phyloP scores from a whole-genome alignment of 202 grass and related monocot species.

The Setaria italica region DNA sequence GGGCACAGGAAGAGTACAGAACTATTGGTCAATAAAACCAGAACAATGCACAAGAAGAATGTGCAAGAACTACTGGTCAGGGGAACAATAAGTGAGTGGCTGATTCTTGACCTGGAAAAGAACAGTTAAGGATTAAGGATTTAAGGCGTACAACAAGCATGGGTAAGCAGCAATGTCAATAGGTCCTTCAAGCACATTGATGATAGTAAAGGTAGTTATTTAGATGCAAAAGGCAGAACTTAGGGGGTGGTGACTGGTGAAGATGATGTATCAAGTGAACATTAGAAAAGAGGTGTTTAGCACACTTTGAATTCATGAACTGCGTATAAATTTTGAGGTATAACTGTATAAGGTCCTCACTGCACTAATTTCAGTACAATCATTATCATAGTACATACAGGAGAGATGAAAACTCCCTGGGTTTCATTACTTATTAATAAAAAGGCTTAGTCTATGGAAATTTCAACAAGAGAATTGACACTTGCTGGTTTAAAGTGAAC shows the following conservation, averaged over 20 bases:
- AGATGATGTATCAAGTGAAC: background rate
- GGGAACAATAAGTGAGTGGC: background rate
- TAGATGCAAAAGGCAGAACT: background rate
- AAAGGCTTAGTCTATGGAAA: background rate
- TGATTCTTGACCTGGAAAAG: background rate
- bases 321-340: background rate
- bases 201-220: background rate
- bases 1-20: background rate
- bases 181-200: background rate
- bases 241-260: background rate
- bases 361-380: constrained; percentile 12
- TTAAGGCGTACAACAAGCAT: background rate
- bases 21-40: background rate
- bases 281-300: background rate
- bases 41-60: background rate
- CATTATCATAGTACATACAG: background rate
- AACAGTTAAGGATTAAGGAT: background rate
- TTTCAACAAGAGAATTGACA: constrained; percentile 2
- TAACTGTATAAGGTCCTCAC: background rate
- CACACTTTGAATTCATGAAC: constrained; percentile 9
- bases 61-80: background rate
- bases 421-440: background rate
- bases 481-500: background rate
- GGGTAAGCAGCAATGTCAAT: background rate
- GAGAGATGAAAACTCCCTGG: background rate